These are phyloP conservation scores for Colletotrichum phormii DNA, from an alignment of 2,329 filamentous ascomycete species.

Conservation along the genomic window DNA sequence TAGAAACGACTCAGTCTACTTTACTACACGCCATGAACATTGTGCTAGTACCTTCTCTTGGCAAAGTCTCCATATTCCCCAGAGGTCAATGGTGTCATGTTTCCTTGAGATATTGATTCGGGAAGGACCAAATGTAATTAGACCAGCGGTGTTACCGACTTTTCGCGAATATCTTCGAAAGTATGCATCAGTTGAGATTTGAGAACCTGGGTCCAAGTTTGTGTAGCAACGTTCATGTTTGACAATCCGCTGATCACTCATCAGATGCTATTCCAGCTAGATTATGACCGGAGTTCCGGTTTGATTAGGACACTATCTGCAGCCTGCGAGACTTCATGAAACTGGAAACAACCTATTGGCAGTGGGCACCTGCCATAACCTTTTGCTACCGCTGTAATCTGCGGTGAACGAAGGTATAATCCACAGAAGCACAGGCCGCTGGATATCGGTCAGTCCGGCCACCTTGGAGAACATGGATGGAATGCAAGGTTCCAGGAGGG, in stretches of 20 bases:
- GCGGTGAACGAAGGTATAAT: neutral
- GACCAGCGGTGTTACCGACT: too few relatives aligned
- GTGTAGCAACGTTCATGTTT: too few relatives aligned
- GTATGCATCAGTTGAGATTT: too few relatives aligned
- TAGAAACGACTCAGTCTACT: neutral
- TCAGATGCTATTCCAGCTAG: too few relatives aligned
- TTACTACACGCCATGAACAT: neutral
- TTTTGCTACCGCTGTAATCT: too few relatives aligned
- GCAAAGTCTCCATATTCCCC: neutral
- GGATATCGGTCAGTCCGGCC: neutral
- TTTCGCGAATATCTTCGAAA: too few relatives aligned
- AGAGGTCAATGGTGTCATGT: neutral
- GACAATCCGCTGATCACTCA: too few relatives aligned
- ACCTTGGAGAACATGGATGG: neutral
- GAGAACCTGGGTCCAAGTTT: too few relatives aligned
- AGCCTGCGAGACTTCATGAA: neutral
- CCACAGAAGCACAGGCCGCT: neutral
- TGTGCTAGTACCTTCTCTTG: neutral
- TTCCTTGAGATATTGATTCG: too few relatives aligned
- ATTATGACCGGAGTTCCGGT: too few relatives aligned
- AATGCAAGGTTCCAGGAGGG: neutral
- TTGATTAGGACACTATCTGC: too few relatives aligned
- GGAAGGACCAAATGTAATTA: too few relatives aligned
- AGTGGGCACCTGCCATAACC: neutral
- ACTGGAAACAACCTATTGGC: neutral